Base-by-base conservation (phyloP, 805 yeast genomes). In the Saturnispora serradocipensis region DNA sequence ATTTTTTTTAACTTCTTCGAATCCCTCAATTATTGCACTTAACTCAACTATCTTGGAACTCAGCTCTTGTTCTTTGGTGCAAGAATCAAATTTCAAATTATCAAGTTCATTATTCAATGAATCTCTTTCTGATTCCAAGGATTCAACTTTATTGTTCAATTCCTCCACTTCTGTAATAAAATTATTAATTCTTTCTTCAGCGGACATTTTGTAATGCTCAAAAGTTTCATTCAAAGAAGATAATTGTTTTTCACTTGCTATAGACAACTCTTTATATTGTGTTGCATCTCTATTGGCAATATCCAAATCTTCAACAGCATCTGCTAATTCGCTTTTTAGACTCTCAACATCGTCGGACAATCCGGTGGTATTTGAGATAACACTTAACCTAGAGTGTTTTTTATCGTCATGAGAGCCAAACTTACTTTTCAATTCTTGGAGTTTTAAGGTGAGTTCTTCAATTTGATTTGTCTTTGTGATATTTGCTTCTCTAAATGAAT, bases 201-300 rank as follows among this genome's bases (percentile, higher is more conserved):
- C 45, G 48, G 68, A 51, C 2, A 55, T 53, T 55, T 73, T 75
- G 55, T 65, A 74, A 45, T 65, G 66, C 46, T 75, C 87, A 61
- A 76, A 84, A 1, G 82, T 70, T 20, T 69, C 68, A 28, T 78
- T 80, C 53, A 86, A 69, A 45, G 74, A 71, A 38, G 69, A 66
- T 38, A 87, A 70, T 5, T 89, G 80, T 49, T 76, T 78, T 60
- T 87, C 95, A 3, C 88, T 79, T 13, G 85, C 79, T 48, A 67
- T 67, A 0, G 89, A 81, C 40, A 87, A 73, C n/a, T 69, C 70
- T 52, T 81, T 78, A 61, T 82, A 77, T 57, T 84, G 82, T n/a
- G 72, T 72, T 9, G 78, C 74, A 58, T 76, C 80, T n/a, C 75
- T 70, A 56, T 77, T 77, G 0, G 87, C 78, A 15, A 76, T 68